Evolutionary conservation across 305 asterid species (phyloP).

Genomic region (Nicotiana rustica): DNA sequence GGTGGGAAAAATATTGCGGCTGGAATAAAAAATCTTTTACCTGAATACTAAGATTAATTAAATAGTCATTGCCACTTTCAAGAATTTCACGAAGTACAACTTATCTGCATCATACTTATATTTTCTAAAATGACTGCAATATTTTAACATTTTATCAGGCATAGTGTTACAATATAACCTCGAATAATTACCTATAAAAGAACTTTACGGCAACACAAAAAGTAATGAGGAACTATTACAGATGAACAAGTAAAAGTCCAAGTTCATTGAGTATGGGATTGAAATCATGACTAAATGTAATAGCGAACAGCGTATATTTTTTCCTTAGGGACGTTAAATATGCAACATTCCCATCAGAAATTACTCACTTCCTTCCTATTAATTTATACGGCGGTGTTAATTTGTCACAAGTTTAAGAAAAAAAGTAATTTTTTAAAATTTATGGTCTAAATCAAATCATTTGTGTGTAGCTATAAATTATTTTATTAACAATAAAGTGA

Average conservation of each 20-base stretch:
- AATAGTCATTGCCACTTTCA: neutral
- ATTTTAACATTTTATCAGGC: too few species aligned
- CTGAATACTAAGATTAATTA: neutral
- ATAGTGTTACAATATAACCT: too few species aligned
- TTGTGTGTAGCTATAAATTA: too few species aligned
- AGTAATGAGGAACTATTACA: too few species aligned
- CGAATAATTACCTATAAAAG: neutral
- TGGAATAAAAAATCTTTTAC: neutral
- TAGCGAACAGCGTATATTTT: neutral
- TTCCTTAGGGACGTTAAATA: neutral
- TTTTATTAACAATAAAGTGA: too few species aligned
- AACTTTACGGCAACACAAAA: neutral
- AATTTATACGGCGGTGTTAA: too few species aligned
- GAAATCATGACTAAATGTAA: neutral
- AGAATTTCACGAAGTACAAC: neutral
- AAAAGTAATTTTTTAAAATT: too few species aligned
- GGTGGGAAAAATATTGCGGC: neutral
- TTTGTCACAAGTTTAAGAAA: too few species aligned
- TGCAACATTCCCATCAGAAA: neutral
- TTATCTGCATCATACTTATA: too few species aligned
- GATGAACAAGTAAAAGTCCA: neutral
- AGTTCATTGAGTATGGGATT: neutral
- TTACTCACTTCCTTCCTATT: too few species aligned
- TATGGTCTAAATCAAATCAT: too few species aligned
- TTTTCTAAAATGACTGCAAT: too few species aligned